Base-by-base conservation (phyloP, 805 yeast species). In the Nakazawaea ernobii region DNA sequence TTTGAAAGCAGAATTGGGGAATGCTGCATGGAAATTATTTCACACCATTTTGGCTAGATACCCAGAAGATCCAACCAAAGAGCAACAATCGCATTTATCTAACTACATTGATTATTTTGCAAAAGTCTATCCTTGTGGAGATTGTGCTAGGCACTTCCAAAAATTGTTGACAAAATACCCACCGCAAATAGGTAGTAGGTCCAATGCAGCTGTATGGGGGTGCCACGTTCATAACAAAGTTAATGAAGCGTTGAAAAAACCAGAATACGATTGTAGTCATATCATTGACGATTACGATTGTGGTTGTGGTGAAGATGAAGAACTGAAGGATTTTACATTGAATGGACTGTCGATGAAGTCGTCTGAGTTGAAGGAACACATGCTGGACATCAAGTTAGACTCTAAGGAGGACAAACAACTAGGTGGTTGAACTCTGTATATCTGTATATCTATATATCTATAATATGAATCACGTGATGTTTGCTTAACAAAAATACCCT, bases 41-140 rank as follows among this genome's bases (percentile, higher is more conserved):
- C 99, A 94, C 65, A 92, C 98, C 0, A 82, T 91, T 32, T 70
- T 94, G 42, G 95, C 98, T 1, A 75, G 97, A 59, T 94, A 86
- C 60, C 98, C 99, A 0, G 96, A 86, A 39, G 67, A 68, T 26
- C 99, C 99, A 15, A 66, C 82, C 1, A 55, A 59, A 3, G 75
- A 73, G 39, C 90, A 92, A 58, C 73, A 80, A 44, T 61, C 70
- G 29, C 85, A 92, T 27, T 68, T 94, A 42, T 58, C 66, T 14
- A 75, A 70, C 49, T 94, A 82, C 61, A 74, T 94, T 17, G 67
- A 78, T 20, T 68, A 87, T 32, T 94, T 91, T 67, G 90, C 94
- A 1, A 88, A 91, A 57, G 92, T 94, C 8, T 94, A 94, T 54
- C 99, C 99, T 0, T 92, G 98, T 67, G 96, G 96, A 3, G 97